These are phyloP conservation scores for Fusarium dimerum DNA, from an alignment of 2,329 filamentous ascomycete species.

Conservation along the genomic window DNA sequence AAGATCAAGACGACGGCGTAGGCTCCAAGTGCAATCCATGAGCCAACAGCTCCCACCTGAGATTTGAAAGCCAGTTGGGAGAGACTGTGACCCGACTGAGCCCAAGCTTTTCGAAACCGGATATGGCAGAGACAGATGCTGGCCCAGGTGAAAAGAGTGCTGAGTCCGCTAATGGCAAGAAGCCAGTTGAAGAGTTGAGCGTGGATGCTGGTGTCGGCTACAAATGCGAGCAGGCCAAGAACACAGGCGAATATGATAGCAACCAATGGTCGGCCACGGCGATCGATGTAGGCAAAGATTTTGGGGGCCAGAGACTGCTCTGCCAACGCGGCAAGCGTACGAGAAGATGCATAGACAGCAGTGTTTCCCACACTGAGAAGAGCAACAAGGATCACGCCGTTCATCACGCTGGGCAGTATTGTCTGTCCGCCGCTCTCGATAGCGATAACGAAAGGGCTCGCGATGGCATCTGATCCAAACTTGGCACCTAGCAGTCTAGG, in stretches of 20 bases:
- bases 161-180: slow-evolving; percentile 70
- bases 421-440: slow-evolving; percentile 81
- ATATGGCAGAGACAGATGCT: slow-evolving; percentile 88
- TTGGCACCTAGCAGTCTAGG: slow-evolving; percentile 58
- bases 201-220: slow-evolving; percentile 65
- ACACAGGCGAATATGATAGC: slow-evolving; percentile 68
- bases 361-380: slow-evolving; percentile 92
- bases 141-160: slow-evolving; percentile 76
- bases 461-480: slow-evolving; percentile 62
- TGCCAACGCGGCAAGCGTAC: slow-evolving; percentile 84
- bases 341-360: slow-evolving; percentile 85
- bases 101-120: slow-evolving; percentile 82
- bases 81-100: slow-evolving; percentile 61
- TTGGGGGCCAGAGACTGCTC: slow-evolving; percentile 83
- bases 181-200: slow-evolving; percentile 76
- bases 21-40: slow-evolving; percentile 77
- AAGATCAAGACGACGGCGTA: slow-evolving; percentile 76
- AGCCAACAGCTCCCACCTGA: slow-evolving; percentile 76
- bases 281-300: slow-evolving; percentile 79
- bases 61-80: slow-evolving; percentile 81
- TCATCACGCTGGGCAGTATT: slow-evolving; percentile 85
- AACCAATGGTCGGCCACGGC: slow-evolving; percentile 76
- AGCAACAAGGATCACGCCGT: slow-evolving; percentile 88
- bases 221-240: slow-evolving; percentile 75
- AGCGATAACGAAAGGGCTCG: slow-evolving; percentile 91